Evolutionary conservation across 2,329 filamentous ascomycete genomes (phyloP), one percentile per base, ranked within the genome.

Genomic region (Botrytis byssoidea): DNA sequence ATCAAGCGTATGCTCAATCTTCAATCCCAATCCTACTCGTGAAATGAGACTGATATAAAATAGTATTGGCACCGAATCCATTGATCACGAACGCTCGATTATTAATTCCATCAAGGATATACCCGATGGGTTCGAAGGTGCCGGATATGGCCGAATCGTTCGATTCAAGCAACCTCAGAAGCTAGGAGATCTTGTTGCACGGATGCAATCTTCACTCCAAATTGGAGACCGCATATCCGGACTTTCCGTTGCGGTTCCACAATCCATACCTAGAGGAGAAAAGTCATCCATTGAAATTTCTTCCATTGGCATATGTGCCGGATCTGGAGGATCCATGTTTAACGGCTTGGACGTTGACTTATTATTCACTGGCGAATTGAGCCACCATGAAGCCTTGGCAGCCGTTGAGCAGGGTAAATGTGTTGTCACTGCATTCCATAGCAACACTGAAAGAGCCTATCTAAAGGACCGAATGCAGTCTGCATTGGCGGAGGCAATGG

Each of bases 321-420:
- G 96, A 2, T 96, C 93, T 10, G 96, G 96, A 0, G 92, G 91
- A 2, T 89, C 91, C 57, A 87, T 98, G 32, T 88, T 98, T 74
- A 89, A 90, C 75, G 87, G 87, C 59, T 85, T 90, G 4, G 85
- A 88, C 60, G 93, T 94, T 0, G 94, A 98, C 79, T 82, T 98
- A 57, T 83, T 97, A 6, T 93, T 99, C 78, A 98, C 94, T 0
- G 96, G 96, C 2, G 96, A 99, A 84, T 89, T 98, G 86, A 93
- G 90, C 79, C 96, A 99, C 81, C 96, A 99, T 81, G 94, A 96
- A 76, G 94, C 95, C 4, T 87, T 99, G 74, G 89, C 92, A 57
- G 93, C 94, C 1, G 93, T 93, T 42, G 95, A 98, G 84, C 88
- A 91, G 74, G 95, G 95, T 1, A 91, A 91, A 76, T 92, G 90